phyloP scores from a whole-genome alignment of 176 grass and related monocot genomes.

The Guadua angustifolia region DNA sequence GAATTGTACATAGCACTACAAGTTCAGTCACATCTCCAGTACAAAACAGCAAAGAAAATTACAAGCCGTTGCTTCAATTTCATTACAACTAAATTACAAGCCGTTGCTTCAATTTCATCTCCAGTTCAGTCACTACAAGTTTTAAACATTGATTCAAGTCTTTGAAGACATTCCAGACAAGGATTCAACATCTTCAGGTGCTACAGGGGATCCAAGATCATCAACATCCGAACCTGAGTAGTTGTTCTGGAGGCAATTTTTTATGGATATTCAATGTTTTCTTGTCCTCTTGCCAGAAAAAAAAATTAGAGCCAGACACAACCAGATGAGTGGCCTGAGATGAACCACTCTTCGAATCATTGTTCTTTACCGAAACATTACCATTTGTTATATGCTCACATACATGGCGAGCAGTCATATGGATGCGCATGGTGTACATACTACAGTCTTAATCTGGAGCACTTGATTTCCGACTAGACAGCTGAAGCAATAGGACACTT shows the following conservation, averaged over 20 bases:
- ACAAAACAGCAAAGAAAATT: too few relatives aligned
- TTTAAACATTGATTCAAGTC: too few relatives aligned
- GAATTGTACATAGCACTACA: too few relatives aligned
- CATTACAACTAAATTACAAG: too few relatives aligned
- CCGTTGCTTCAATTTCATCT: too few relatives aligned
- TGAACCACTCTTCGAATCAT: not conserved
- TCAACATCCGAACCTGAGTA: constrained; percentile 82
- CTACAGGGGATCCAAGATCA: constrained; percentile 69
- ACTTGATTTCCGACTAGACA: not conserved
- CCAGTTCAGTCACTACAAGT: too few relatives aligned
- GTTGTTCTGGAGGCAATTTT: not conserved
- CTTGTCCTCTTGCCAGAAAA: constrained; percentile 9
- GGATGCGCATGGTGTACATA: not conserved
- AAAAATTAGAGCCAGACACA: constrained; percentile 11
- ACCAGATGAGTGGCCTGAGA: constrained; percentile 25
- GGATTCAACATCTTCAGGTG: constrained; percentile 67
- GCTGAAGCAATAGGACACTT: not conserved
- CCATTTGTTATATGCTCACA: not conserved
- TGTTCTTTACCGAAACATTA: not conserved
- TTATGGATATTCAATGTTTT: not conserved
- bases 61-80: too few relatives aligned
- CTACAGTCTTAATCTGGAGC: not conserved
- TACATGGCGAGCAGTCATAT: not conserved
- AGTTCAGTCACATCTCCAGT: too few relatives aligned
- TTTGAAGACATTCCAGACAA: too few relatives aligned